Evolutionary conservation across 2,329 filamentous ascomycete species (phyloP), one percentile per base, ranked within the genome.

Genomic region (Nigrograna mackinnonii): DNA sequence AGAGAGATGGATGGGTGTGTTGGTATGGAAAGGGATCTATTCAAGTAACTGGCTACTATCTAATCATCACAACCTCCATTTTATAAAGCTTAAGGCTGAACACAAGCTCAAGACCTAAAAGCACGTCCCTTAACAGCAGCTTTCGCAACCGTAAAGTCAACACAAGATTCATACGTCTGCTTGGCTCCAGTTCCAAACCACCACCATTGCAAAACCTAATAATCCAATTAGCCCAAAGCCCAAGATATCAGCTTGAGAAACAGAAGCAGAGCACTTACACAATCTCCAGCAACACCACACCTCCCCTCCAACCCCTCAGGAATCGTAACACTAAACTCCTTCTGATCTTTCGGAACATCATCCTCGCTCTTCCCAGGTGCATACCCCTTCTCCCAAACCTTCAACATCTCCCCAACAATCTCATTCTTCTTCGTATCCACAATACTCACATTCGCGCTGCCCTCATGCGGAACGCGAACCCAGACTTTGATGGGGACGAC

Each of bases 151-250:
- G 61, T 70, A 49, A 85, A 83, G 54, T 84, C 81, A 32, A 83
- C 68, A 60, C 81, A 84, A 39, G 74, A 76, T 67, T 82, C 77
- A 54, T 84, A 84, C 2, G 80, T 82, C 71, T 84, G 80, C 42
- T 75, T 57, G 75, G 51, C 79, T 69, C 79, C 80, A 80, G 61
- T 74, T 77, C 79, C 54, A 19, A 49, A 48, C 55, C 55, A 59
- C 54, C 54, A 59, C 55, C 55, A 59, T 31, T 59, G 55, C 4
- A 59, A 41, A 14, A 59, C 54, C 55, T 59, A 39, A 31, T 21
- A 26, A 34, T 22, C 14, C 5, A 20, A 47, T 49, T 31, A 50
- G 40, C 41, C 19, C 13, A 31, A 18, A 9, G 14, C 37, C 19
- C n/a, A n/a, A n/a, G 16, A 17, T 18, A 19, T 12, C 16, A 11